A percentile compares a stretch with the other conserved stretches of the same genome.
Conservation (phyloP, 1,284 basidiomycete genomes). For the Thecaphora frezii region DNA sequence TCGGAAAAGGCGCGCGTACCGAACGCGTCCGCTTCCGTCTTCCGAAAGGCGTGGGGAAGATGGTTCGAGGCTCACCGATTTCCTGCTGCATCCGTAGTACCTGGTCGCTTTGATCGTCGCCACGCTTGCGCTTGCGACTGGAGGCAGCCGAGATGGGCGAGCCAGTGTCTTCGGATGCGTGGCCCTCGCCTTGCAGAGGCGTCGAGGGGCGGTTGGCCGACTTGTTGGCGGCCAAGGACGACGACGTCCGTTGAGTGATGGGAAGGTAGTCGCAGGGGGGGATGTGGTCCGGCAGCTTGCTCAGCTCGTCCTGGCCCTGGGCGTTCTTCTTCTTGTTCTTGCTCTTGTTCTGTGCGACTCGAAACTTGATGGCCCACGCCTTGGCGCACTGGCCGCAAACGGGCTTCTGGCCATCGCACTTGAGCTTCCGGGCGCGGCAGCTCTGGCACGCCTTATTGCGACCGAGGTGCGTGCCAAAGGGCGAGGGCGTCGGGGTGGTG, state of each 20-base stretch:
- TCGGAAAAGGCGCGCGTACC: too few species aligned
- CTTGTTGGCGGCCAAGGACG: neutral
- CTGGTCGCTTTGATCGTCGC: conserved; percentile 22
- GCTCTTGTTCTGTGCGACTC: conserved; percentile 39
- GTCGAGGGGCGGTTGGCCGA: neutral
- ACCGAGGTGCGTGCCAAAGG: conserved; percentile 45
- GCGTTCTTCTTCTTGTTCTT: conserved; percentile 35
- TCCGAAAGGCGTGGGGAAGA: too few species aligned
- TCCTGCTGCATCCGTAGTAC: conserved; percentile 29
- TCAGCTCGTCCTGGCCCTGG: conserved; percentile 29
- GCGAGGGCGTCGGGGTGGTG: conserved; percentile 13
- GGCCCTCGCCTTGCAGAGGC: neutral
- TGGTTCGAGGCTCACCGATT: conserved; percentile 1
- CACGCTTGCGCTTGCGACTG: conserved; percentile 16
- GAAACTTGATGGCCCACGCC: conserved; percentile 46
- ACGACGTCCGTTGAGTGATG: conserved; percentile 28
- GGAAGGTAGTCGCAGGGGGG: conserved; percentile 38
- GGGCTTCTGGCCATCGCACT: conserved; percentile 47
- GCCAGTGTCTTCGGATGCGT: neutral
- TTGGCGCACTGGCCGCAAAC: conserved; percentile 47
- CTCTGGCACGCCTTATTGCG: conserved; percentile 48
- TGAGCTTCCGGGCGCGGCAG: conserved; percentile 49
- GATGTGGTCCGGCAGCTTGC: conserved; percentile 34
- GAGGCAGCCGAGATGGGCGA: conserved; percentile 20
- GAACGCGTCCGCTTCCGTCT: too few species aligned